Conservation (phyloP, 768 basidiomycete genomes). For the Suillus variegatus region DNA sequence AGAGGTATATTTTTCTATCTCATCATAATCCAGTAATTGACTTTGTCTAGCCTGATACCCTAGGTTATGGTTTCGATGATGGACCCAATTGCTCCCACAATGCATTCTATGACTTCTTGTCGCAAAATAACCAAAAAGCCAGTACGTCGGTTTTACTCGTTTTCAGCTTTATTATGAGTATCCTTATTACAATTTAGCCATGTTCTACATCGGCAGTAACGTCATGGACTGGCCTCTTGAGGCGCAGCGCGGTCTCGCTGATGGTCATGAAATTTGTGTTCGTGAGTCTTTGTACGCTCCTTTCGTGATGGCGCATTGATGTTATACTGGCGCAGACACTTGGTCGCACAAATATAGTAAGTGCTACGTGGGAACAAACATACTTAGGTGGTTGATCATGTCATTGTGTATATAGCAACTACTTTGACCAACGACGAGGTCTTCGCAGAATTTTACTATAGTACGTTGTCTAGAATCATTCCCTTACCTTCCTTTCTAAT, state of each 20-base stretch:
- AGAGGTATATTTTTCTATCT: slow-evolving; percentile 35
- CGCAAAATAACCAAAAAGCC: slow-evolving; percentile 56
- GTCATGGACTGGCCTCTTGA: slow-evolving; percentile 57
- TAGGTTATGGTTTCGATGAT: slow-evolving; percentile 66
- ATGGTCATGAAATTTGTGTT: slow-evolving; percentile 63
- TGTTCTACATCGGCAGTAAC: slow-evolving; percentile 66
- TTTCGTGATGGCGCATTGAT: background rate
- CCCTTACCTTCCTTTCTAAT: background rate
- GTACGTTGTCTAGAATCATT: slow-evolving; percentile 32
- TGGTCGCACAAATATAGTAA: slow-evolving; percentile 48
- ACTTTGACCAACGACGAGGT: slow-evolving; percentile 60
- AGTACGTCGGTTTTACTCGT: slow-evolving; percentile 38
- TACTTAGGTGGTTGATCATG: background rate
- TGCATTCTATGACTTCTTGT: slow-evolving; percentile 57
- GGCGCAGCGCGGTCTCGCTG: slow-evolving; percentile 51
- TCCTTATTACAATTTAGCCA: slow-evolving; percentile 36
- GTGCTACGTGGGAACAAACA: slow-evolving; percentile 13
- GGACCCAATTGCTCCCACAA: slow-evolving; percentile 69
- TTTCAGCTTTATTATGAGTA: background rate
- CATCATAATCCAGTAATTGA: background rate
- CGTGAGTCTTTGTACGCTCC: slow-evolving; percentile 42
- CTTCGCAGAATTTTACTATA: slow-evolving; percentile 81
- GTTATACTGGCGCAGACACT: slow-evolving; percentile 21
- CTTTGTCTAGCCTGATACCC: slow-evolving; percentile 44
- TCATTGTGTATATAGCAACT: slow-evolving; percentile 44